These are phyloP conservation scores for Nemania sp. DNA, from an alignment of 2,329 filamentous ascomycete species.

Conservation along the genomic window DNA sequence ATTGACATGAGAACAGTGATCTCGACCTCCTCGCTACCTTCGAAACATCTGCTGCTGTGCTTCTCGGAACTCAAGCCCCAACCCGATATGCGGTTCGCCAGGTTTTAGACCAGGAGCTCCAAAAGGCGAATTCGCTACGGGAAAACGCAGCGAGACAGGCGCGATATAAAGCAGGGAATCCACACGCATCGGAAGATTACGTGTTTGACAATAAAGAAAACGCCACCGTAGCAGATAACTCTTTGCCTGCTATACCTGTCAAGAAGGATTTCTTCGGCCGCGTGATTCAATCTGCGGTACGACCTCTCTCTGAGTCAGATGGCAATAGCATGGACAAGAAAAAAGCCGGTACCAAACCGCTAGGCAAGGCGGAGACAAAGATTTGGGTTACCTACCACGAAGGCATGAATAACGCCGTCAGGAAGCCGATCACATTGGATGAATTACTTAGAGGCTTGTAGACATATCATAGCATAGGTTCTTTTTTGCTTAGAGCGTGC, in stretches of 20 bases:
- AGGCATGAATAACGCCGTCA: slow-evolving; percentile 81
- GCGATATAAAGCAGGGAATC: slow-evolving; percentile 68
- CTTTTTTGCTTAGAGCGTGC: slow-evolving; percentile 29
- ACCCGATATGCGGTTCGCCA: slow-evolving; percentile 94
- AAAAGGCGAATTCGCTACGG: slow-evolving; percentile 75
- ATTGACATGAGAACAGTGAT: slow-evolving; percentile 56
- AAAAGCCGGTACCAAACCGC: slow-evolving; percentile 45
- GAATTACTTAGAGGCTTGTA: slow-evolving; percentile 73
- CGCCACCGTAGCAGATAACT: slow-evolving; percentile 38
- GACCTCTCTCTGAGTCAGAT: slow-evolving; percentile 53
- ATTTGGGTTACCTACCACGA: slow-evolving; percentile 83
- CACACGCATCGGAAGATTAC: slow-evolving; percentile 40
- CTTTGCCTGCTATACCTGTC: slow-evolving; percentile 50
- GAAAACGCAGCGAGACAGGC: slow-evolving; percentile 75
- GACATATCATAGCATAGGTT: slow-evolving; percentile 7
- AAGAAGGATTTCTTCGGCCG: slow-evolving; percentile 58
- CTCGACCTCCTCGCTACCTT: slow-evolving; percentile 85
- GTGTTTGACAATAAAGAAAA: slow-evolving; percentile 58
- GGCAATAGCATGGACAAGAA: slow-evolving; percentile 49
- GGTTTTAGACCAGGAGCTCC: slow-evolving; percentile 90
- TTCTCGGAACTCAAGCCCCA: slow-evolving; percentile 71
- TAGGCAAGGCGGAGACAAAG: slow-evolving; percentile 61
- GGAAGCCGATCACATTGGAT: slow-evolving; percentile 77
- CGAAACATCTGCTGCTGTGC: slow-evolving; percentile 71
- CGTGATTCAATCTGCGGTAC: slow-evolving; percentile 51